These are phyloP conservation scores for Pseudotsuga menziesii DNA, from an alignment of 75 land plant species.

Conservation along the genomic window DNA sequence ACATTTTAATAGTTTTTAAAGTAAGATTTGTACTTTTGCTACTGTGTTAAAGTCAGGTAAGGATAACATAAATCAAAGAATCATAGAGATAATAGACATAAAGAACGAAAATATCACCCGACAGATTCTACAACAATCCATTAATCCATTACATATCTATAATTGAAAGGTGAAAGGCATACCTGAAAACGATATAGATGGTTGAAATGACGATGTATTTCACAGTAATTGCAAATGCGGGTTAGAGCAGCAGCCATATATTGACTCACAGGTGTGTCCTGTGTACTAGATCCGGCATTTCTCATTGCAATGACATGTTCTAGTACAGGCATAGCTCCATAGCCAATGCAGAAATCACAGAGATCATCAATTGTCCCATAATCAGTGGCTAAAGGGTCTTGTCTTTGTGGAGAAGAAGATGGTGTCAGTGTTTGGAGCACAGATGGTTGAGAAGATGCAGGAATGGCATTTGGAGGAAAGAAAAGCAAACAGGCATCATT, in stretches of 20 bases:
- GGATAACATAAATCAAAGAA: neutral
- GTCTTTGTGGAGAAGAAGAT: conserved; percentile 70
- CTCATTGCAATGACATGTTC: conserved; percentile 70
- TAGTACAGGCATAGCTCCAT: conserved; percentile 78
- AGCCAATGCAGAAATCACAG: conserved; percentile 82
- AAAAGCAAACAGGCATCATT: conserved; percentile 87
- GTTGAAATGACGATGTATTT: conserved; percentile 93
- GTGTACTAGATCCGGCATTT: conserved; percentile 24
- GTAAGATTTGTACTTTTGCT: no score
- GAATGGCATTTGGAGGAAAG: conserved; percentile 69
- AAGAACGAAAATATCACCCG: neutral
- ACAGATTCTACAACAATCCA: neutral
- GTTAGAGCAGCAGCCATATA: conserved; percentile 63
- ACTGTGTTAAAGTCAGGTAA: no score
- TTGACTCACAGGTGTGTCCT: conserved; percentile 51
- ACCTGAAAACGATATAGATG: conserved; percentile 97
- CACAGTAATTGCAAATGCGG: conserved; percentile 87
- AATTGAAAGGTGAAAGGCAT: neutral
- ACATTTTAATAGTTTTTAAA: no score
- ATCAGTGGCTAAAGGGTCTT: conserved; percentile 83
- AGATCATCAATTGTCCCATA: conserved; percentile 96
- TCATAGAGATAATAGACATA: neutral
- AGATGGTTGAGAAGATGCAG: conserved; percentile 50
- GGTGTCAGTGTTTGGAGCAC: conserved; percentile 28
- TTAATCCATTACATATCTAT: neutral